Base-by-base conservation (phyloP, 129 eudicot species). In the Calendula officinalis region DNA sequence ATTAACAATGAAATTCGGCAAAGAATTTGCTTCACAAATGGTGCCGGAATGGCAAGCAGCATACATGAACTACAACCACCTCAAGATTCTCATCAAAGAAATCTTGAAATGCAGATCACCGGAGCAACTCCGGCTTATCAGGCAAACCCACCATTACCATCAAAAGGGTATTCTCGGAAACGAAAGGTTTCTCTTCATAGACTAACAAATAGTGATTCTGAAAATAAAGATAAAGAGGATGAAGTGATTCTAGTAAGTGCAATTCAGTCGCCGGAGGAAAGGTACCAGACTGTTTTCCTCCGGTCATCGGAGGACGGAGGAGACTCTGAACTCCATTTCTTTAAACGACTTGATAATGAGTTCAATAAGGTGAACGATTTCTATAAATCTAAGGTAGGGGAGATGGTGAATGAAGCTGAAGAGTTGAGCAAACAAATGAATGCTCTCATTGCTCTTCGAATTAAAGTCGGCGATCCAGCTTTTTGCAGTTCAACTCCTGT, bases 1-100 rank as follows among this genome's bases (percentile, higher is more conserved):
- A 17, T 36, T 1, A 61, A 53, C 22, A 3, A 84, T 84, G 90
- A 84, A 77, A 64, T 84, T 84, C 14, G 81, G 77, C 1, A 77
- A 80, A 62, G 86, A 84, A 36, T 77, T 80, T 12, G 43, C 52
- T 35, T 74, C 85, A 14, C 86, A 84, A 62, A 77, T 80, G 90
- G 86, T 80, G 83, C 90, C 85, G n/a, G 89, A 83, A 74, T 83
- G 89, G 89, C 73, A 74, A 5, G 68, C 76, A 38, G 89, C 85
- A 45, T 83, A 80, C 71, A 66, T 77, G 78, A 75, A 80, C 46
- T 83, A 83, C 46, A 34, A 46, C 4, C 46, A 37, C 56, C 72
- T 83, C 13, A 83, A 83, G 62, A 37, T 44, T 7, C 62, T 77
- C 16, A 34, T 83, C 1, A 80, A 80, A 66, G 85, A 79, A 16